Percentiles rank a stretch among this genome's conserved stretches.
These are phyloP conservation scores for Pyrenophora tritici-repentis DNA, from an alignment of 2,329 filamentous ascomycete genomes.

Conservation along the genomic window DNA sequence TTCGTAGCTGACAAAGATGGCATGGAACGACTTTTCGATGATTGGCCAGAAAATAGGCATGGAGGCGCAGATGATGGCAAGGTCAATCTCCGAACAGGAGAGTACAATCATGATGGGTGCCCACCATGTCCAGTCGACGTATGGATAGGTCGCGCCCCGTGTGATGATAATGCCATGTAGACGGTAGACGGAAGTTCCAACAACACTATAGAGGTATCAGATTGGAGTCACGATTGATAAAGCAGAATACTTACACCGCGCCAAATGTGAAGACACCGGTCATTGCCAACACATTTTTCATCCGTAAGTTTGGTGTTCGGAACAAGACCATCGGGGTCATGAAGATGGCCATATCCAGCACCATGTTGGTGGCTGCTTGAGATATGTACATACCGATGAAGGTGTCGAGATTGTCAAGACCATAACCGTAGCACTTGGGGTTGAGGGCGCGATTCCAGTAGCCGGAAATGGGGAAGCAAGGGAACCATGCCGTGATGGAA, in stretches of 20 bases:
- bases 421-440: constrained; percentile 39
- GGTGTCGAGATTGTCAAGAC: constrained; percentile 17
- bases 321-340: constrained; percentile 40
- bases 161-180: constrained; percentile 34
- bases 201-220: constrained; percentile 32
- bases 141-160: constrained; percentile 37
- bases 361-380: constrained; percentile 43
- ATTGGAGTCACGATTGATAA: not conserved
- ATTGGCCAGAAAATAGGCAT: constrained; percentile 47
- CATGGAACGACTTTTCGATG: constrained; percentile 29
- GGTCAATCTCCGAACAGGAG: constrained; percentile 40
- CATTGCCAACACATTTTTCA: constrained; percentile 38
- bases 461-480: constrained; percentile 33
- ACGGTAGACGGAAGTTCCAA: constrained; percentile 38
- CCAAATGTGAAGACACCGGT: constrained; percentile 40
- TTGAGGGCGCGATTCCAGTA: constrained; percentile 29
- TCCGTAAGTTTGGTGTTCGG: constrained; percentile 29
- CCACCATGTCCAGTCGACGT: constrained; percentile 42
- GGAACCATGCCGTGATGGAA: constrained; percentile 39
- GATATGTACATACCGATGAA: constrained; percentile 35
- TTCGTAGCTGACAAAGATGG: constrained; percentile 44
- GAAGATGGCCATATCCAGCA: constrained; percentile 42
- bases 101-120: constrained; percentile 33
- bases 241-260: constrained; percentile 31
- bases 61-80: constrained; percentile 43